Evolutionary conservation across 1,139 yeast genomes (phyloP), one percentile per base, ranked within the genome.

Genomic region (Magnusiomyces tetraspermus): DNA sequence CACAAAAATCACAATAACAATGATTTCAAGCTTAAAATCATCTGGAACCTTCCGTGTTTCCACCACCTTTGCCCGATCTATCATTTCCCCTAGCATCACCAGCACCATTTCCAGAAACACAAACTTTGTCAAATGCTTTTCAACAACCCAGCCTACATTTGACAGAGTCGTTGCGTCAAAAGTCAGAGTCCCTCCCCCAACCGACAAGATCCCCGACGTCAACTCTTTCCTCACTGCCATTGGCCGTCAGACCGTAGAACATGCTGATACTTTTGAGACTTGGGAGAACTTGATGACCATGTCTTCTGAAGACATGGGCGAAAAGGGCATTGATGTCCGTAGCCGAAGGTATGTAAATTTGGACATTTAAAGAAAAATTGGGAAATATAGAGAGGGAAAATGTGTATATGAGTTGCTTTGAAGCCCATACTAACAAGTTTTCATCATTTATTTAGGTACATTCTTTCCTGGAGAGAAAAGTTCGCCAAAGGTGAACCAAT

Each of bases 321-420:
- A 78, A 51, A 75, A 81, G 68, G 97, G 97, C n/a, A 75, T 90
- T 48, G 94, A 87, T 55, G 77, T 81, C 4, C 75, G 82, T 50
- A 76, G 83, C 49, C 78, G 97, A 68, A 77, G 83, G 64, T 83
- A 82, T 49, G 60, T 11, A 8, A 8, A 28, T 28, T 28, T 28
- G 6, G 11, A 8, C 31, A 28, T 11, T 28, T 8, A 6, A 6
- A 28, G 10, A 8, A 28, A 8, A 6, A 28, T 28, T 28, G 31
- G 6, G 6, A 28, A 8, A 8, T 28, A 28, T 8, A 28, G 11
- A 28, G 11, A 28, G 31, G 11, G 6, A 11, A 8, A 11, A 8
- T 28, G 6, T 28, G 6, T 28, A 28, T 28, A 8, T 6, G 6
- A 8, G 6, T 28, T 28, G 6, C 11, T 8, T 28, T 28, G 6